These are phyloP conservation scores for Bathelium albidoporum DNA, from an alignment of 495 filamentous ascomycete species.

Conservation along the genomic window DNA sequence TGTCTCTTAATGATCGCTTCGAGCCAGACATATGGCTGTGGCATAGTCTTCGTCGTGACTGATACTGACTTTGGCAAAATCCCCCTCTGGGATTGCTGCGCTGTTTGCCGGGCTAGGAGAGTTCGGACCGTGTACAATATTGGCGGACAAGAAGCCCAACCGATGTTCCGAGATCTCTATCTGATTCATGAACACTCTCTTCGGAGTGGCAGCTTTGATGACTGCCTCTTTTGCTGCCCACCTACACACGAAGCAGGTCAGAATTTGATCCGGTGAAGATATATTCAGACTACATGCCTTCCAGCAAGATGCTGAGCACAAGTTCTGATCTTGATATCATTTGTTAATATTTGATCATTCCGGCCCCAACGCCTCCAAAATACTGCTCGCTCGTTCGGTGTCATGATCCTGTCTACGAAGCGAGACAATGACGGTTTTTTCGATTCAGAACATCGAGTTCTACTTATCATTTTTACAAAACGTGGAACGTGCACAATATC, in stretches of 20 bases:
- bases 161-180: background rate
- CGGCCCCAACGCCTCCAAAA: slow-evolving; percentile 9
- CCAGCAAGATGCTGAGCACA: slow-evolving; percentile 10
- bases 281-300: slow-evolving; percentile 9
- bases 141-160: background rate
- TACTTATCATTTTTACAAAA: slow-evolving; percentile 26
- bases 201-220: slow-evolving; percentile 44
- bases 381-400: slow-evolving; percentile 4
- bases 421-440: background rate
- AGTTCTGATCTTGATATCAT: background rate
- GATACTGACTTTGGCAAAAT: slow-evolving; percentile 31
- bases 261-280: background rate
- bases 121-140: too few species aligned
- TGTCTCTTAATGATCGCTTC: background rate
- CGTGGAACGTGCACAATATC: slow-evolving; percentile 45
- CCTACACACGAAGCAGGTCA: background rate
- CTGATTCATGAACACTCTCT: background rate
- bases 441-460: background rate
- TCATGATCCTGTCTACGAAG: slow-evolving; percentile 10
- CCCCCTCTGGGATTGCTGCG: background rate
- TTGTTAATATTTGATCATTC: background rate
- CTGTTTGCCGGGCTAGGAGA: too few species aligned
- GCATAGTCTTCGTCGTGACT: slow-evolving; percentile 42
- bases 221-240: slow-evolving; percentile 57
- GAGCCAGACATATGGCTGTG: slow-evolving; percentile 28